These are phyloP conservation scores for Saccharomyces hybrid DNA, from an alignment of 1,139 yeast genomes.

Conservation along the genomic window DNA sequence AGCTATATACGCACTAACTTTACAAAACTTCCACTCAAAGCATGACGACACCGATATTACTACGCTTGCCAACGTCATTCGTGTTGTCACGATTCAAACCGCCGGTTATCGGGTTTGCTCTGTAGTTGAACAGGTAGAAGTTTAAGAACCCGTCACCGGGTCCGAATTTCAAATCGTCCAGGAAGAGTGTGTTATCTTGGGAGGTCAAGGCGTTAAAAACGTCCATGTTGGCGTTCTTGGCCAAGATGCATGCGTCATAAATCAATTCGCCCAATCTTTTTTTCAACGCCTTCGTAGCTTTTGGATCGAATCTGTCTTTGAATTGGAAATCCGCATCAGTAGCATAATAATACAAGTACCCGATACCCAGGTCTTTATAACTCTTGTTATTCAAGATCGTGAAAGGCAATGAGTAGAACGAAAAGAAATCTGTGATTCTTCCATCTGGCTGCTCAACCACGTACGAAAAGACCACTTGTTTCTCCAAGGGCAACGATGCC, in stretches of 20 bases:
- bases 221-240: slow-evolving; percentile 59
- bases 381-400: slow-evolving; percentile 64
- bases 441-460: slow-evolving; percentile 63
- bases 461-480: slow-evolving; percentile 62
- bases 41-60: slow-evolving; percentile 88
- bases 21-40: slow-evolving; percentile 34
- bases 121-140: slow-evolving; percentile 86
- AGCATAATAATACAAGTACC: slow-evolving; percentile 87
- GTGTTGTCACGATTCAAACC: slow-evolving; percentile 59
- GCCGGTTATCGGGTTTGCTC: slow-evolving; percentile 70
- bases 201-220: slow-evolving; percentile 89
- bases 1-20: neutral
- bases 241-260: slow-evolving; percentile 68
- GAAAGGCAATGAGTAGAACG: slow-evolving; percentile 84
- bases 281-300: slow-evolving; percentile 37
- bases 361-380: slow-evolving; percentile 70
- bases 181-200: slow-evolving; percentile 79
- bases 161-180: slow-evolving; percentile 80
- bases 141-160: slow-evolving; percentile 89
- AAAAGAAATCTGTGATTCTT: slow-evolving; percentile 75
- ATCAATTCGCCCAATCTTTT: slow-evolving; percentile 55
- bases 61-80: slow-evolving; percentile 45
- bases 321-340: slow-evolving; percentile 46
- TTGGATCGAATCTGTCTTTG: slow-evolving; percentile 31
- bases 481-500: slow-evolving; percentile 23